Conservation (phyloP, 2,329 filamentous ascomycete genomes). For the Xylariomycetidae sp. region DNA sequence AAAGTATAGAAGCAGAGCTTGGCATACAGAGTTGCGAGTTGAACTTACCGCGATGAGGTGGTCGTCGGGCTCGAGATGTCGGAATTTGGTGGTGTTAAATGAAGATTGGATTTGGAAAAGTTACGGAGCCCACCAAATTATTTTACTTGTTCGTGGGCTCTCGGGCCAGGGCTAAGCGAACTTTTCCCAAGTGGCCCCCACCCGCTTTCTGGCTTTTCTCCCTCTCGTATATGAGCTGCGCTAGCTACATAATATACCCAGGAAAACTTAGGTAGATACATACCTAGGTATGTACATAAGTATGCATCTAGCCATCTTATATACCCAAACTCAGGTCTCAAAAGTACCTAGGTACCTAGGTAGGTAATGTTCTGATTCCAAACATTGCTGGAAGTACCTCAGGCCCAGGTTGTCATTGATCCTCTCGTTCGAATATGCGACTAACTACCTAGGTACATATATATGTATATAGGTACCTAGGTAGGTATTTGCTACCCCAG, state of each 20-base stretch:
- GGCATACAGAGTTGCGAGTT: conserved; percentile 22
- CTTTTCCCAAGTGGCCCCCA: conserved; percentile 4
- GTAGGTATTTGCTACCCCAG: too few species aligned
- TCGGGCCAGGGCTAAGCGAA: conserved; percentile 23
- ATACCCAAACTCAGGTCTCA: neutral
- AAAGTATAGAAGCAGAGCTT: conserved; percentile 2
- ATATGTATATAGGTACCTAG: too few species aligned
- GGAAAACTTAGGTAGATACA: neutral
- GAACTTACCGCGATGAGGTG: too few species aligned
- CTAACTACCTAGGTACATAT: too few species aligned
- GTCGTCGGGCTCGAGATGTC: conserved; percentile 18
- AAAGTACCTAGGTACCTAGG: too few species aligned
- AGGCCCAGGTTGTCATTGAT: too few species aligned
- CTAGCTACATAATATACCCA: too few species aligned
- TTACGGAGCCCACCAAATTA: conserved; percentile 21
- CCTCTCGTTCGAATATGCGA: too few species aligned
- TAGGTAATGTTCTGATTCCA: too few species aligned
- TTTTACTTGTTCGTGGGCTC: conserved; percentile 26
- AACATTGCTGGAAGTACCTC: too few species aligned
- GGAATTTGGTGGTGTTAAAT: conserved; percentile 10
- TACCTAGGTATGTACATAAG: neutral
- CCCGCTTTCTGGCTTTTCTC: conserved; percentile 6
- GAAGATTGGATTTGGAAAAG: conserved; percentile 7
- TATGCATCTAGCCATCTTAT: neutral
- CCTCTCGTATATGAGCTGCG: neutral